phyloP scores from a whole-genome alignment of 108 stramenopile genomes.

The Cyclostephanos tholiformis region DNA sequence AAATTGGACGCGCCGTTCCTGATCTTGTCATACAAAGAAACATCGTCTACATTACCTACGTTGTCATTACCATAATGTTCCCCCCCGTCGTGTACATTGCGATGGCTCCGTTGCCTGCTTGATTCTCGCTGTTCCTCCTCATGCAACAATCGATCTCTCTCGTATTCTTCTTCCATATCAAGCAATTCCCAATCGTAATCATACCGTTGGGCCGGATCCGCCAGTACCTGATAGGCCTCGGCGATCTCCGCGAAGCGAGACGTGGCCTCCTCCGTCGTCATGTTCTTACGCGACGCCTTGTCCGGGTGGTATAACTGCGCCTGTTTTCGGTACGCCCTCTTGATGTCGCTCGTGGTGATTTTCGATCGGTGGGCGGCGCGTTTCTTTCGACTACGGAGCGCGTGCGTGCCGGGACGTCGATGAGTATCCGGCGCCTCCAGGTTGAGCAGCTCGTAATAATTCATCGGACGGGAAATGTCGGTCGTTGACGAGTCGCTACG shows the following conservation, averaged over 20 bases:
- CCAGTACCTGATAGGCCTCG: slow-evolving; percentile 73
- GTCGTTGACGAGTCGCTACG: background rate
- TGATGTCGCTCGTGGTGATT: slow-evolving; percentile 59
- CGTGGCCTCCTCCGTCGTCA: slow-evolving; percentile 60
- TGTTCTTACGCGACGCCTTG: slow-evolving; percentile 42
- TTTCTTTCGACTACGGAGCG: slow-evolving; percentile 40
- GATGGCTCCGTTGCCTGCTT: slow-evolving; percentile 8
- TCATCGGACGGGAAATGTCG: slow-evolving; percentile 16
- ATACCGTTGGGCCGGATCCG: slow-evolving; percentile 45
- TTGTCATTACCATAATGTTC: slow-evolving; percentile 1
- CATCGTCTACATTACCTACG: slow-evolving; percentile 8
- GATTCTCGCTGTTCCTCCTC: slow-evolving; percentile 20
- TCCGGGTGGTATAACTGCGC: slow-evolving; percentile 79
- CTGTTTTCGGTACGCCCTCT: slow-evolving; percentile 76
- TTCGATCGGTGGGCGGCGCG: slow-evolving; percentile 35
- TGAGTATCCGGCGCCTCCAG: slow-evolving; percentile 41
- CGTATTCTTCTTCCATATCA: slow-evolving; percentile 52
- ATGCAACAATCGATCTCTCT: slow-evolving; percentile 30
- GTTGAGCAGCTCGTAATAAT: slow-evolving; percentile 45
- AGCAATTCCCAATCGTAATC: slow-evolving; percentile 73
- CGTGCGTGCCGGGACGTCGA: slow-evolving; percentile 29
- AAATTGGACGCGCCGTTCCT: slow-evolving; percentile 43
- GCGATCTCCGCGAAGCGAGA: slow-evolving; percentile 72
- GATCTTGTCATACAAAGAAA: slow-evolving; percentile 40
- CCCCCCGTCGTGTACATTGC: slow-evolving; percentile 14